Evolutionary conservation across 345 rosid species (phyloP).

Genomic region (Melaleuca quinquenervia): DNA sequence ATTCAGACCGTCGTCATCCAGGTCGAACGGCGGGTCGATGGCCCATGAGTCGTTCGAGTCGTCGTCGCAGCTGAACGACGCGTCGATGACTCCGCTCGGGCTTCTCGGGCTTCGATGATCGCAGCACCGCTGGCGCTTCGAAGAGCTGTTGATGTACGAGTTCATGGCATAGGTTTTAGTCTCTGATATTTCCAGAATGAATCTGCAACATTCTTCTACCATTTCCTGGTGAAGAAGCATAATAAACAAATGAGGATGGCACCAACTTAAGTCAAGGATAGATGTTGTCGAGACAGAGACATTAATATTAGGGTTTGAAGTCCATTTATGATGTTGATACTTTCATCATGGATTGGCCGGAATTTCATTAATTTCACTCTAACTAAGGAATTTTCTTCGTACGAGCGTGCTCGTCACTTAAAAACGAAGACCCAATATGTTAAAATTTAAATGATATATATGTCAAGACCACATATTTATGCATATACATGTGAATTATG

Average conservation of each 20-base stretch:
- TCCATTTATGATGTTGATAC: neutral
- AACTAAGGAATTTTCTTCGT: neutral
- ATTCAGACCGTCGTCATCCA: neutral
- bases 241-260: neutral
- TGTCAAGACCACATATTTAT: neutral
- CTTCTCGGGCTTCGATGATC: constrained; percentile 13
- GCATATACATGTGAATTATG: neutral
- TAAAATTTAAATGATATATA: neutral
- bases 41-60: neutral
- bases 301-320: neutral
- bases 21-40: neutral
- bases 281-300: neutral
- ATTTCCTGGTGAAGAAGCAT: constrained; percentile 38
- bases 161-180: neutral
- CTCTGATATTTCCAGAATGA: constrained; percentile 27
- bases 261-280: neutral
- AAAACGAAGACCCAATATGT: neutral
- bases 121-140: constrained; percentile 43
- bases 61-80: constrained; percentile 34
- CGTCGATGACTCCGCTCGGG: constrained; percentile 60
- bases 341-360: neutral
- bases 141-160: neutral
- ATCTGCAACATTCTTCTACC: constrained; percentile 37
- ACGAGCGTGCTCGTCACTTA: neutral
- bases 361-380: neutral